Percentiles rank a stretch among this genome's conserved stretches.
These are phyloP conservation scores for Alternaria burnsii DNA, from an alignment of 2,329 filamentous ascomycete species.

Conservation along the genomic window DNA sequence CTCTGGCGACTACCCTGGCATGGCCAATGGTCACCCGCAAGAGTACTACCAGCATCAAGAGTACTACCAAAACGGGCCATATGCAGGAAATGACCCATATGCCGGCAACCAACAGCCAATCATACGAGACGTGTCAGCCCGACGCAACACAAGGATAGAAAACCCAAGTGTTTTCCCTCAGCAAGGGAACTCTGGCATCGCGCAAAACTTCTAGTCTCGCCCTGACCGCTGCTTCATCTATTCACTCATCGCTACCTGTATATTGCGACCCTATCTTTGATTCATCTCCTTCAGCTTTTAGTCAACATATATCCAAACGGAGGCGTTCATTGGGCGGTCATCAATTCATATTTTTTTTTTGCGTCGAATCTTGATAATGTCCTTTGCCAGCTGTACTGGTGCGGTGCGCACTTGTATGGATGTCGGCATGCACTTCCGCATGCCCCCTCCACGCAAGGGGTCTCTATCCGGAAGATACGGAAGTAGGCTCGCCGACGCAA, in stretches of 20 bases:
- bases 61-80: slow-evolving; percentile 65
- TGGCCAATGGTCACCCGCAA: slow-evolving; percentile 57
- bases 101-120: slow-evolving; percentile 72
- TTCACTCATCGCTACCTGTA: slow-evolving; percentile 26
- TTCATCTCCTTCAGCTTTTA: slow-evolving; percentile 8
- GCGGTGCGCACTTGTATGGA: slow-evolving; percentile 19
- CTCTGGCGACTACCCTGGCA: slow-evolving; percentile 62
- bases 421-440: slow-evolving; percentile 11
- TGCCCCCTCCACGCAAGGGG: slow-evolving; percentile 17
- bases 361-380: slow-evolving; percentile 16
- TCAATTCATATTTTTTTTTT: slow-evolving; percentile 9
- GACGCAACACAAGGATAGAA: slow-evolving; percentile 94
- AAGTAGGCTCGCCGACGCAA: background rate
- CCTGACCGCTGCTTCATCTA: slow-evolving; percentile 1
- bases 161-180: slow-evolving; percentile 88
- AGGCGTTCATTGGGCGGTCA: slow-evolving; percentile 16
- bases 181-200: slow-evolving; percentile 89
- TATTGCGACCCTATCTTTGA: slow-evolving; percentile 22
- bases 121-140: slow-evolving; percentile 90
- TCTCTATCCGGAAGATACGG: background rate
- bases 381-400: slow-evolving; percentile 4
- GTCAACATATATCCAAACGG: slow-evolving; percentile 22
- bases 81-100: slow-evolving; percentile 64
- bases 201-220: slow-evolving; percentile 83
- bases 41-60: slow-evolving; percentile 64